A percentile compares a stretch with the other conserved stretches of the same genome.
These are phyloP conservation scores for Fusarium penzigii DNA, from an alignment of 2,329 filamentous ascomycete species.

Conservation along the genomic window DNA sequence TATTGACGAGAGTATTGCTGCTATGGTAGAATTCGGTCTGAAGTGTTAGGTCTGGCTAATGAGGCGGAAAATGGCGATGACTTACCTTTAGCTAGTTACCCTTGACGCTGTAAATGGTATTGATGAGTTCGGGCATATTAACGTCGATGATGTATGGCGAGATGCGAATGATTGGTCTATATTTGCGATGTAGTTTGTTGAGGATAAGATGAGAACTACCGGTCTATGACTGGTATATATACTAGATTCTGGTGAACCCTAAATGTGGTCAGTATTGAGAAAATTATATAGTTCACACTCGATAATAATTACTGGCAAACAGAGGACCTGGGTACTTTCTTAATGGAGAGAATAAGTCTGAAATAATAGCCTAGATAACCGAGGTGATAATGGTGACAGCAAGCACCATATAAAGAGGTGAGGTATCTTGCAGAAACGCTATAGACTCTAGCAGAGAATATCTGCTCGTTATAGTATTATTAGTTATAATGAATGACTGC, in stretches of 20 bases:
- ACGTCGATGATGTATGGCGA: conserved; percentile 41
- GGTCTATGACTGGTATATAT: conserved; percentile 31
- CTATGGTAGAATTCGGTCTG: conserved; percentile 30
- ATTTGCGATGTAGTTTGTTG: conserved; percentile 37
- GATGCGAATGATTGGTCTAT: conserved; percentile 44
- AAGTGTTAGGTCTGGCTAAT: not conserved
- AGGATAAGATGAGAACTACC: conserved; percentile 32
- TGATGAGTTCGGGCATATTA: conserved; percentile 38
- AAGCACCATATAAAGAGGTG: conserved; percentile 3
- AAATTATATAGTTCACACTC: not conserved
- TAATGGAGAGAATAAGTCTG: conserved; percentile 25
- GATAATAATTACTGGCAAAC: conserved; percentile 26
- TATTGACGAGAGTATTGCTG: conserved; percentile 28
- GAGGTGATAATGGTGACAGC: conserved; percentile 4
- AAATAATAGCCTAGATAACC: conserved; percentile 10
- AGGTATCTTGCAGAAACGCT: not conserved
- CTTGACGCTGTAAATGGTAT: conserved; percentile 38
- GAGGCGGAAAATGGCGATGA: not conserved
- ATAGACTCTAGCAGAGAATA: conserved; percentile 3
- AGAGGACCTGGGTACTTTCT: conserved; percentile 35
- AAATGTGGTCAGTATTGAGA: not conserved
- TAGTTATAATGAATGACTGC: conserved; percentile 1
- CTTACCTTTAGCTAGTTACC: conserved; percentile 36
- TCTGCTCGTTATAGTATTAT: conserved; percentile 3
- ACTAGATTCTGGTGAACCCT: conserved; percentile 40